phyloP scores from a whole-genome alignment of 2,329 filamentous ascomycete species.

The Penicillium olsonii region DNA sequence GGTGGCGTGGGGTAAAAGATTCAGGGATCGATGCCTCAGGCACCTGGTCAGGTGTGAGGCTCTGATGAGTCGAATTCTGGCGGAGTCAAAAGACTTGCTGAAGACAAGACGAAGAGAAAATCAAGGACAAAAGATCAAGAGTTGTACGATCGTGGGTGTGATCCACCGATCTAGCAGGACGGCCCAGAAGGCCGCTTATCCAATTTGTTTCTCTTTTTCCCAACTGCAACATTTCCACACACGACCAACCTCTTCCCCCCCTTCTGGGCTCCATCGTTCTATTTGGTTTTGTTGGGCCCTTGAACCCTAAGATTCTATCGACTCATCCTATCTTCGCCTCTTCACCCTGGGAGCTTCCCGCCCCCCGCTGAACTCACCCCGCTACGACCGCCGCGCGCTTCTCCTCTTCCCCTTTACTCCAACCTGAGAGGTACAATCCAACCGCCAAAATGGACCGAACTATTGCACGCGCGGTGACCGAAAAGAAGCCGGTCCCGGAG shows the following conservation, averaged over 20 bases:
- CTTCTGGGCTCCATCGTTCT: slow-evolving; percentile 1
- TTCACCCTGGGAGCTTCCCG: slow-evolving; percentile 14
- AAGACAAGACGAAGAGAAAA: background rate
- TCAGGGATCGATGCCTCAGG: slow-evolving; percentile 1
- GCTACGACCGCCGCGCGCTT: slow-evolving; percentile 17
- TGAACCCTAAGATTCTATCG: background rate
- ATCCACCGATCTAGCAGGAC: slow-evolving; percentile 9
- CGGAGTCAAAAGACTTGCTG: background rate
- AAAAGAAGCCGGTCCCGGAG: slow-evolving; percentile 94
- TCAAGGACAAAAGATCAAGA: background rate
- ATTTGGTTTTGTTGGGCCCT: background rate
- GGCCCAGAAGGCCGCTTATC: slow-evolving; percentile 23
- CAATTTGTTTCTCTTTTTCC: slow-evolving; percentile 29
- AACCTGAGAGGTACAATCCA: slow-evolving; percentile 4
- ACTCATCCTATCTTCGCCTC: background rate
- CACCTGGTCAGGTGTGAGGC: slow-evolving; percentile 1
- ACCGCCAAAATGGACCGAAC: slow-evolving; percentile 42
- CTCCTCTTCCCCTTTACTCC: slow-evolving; percentile 8
- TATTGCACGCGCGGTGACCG: slow-evolving; percentile 83
- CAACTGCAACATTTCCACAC: slow-evolving; percentile 18
- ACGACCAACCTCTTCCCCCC: slow-evolving; percentile 11
- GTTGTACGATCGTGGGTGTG: slow-evolving; percentile 4
- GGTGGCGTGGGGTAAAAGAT: slow-evolving; percentile 6
- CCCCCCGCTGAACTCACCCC: slow-evolving; percentile 12
- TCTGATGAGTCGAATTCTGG: background rate